Evolutionary conservation across 192 early-diverging fungal species (phyloP), one percentile per base, ranked within the genome.

Genomic region (Podila verticillata): DNA sequence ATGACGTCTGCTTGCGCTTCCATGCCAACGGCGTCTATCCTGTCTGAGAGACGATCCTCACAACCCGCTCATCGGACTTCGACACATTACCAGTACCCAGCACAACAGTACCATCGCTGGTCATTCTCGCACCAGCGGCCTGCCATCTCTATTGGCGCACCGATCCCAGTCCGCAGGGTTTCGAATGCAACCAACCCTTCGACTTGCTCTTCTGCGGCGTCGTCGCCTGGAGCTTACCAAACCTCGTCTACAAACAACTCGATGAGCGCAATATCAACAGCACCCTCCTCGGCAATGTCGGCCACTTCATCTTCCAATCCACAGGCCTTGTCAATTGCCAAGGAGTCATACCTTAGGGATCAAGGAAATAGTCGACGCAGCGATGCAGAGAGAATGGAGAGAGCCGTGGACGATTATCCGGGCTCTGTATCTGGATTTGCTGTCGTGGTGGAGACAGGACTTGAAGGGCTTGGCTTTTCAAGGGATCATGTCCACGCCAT

Each of bases 191-290:
- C 51, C n/a, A 64, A 60, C 17, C 72, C 77, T 0, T 61, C 66
- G 2, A 65, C 77, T 5, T 63, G 68, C 28, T 68, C 70, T 6
- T 68, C 77, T 1, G 61, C 64, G 2, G 48, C 61, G 13, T 60
- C 77, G 0, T 72, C 75, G 0, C 66, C 70, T 1, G 65, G 70
- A 5, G 36, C 65, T 7, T 80, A 80, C 39, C 77, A 70, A 19
- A 72, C 66, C 9, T 32, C 60, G 17, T 80, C 68, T 35, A 51
- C 47, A 1, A 28, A 60, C 19, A 61, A 19, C 24, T 22, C 29
- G 4, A 47, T 28, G 17, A 34, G 59, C 28, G 47, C 58, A 48
- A 12, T 57, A 4, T 57, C 62, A 7, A 28, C 32, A 47, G 61
- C 64, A 26, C 72, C 72, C 9, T n/a, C 39, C 12, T 15, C 31